A percentile compares a stretch with the other conserved stretches of the same genome.
These are phyloP conservation scores for Scopulariopsis brevicaulis DNA, from an alignment of 2,329 filamentous ascomycete genomes.

Conservation along the genomic window DNA sequence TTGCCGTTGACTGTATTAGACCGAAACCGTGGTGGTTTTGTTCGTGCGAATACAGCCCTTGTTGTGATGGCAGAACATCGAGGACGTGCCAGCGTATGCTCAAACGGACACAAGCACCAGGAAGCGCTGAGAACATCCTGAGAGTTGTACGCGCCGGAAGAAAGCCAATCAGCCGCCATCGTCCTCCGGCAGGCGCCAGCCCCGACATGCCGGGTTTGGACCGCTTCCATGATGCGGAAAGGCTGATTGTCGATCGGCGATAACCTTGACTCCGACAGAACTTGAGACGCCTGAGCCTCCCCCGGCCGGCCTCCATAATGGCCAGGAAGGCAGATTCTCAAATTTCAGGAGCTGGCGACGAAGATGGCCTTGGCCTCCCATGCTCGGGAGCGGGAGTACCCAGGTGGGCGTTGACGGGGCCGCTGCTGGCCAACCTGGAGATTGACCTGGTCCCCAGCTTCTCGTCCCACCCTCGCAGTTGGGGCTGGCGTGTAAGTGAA, in stretches of 20 bases:
- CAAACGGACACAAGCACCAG: not conserved
- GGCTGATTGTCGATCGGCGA: not conserved
- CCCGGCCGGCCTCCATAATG: not conserved
- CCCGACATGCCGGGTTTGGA: not conserved
- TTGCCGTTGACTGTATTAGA: no score
- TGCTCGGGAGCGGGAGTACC: not conserved
- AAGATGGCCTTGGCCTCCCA: not conserved
- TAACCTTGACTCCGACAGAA: not conserved
- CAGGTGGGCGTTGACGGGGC: no score
- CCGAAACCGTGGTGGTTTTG: no score
- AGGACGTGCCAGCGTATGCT: not conserved
- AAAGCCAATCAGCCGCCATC: not conserved
- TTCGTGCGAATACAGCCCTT: no score
- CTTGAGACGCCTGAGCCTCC: not conserved
- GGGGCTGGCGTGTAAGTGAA: not conserved
- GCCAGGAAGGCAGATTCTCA: not conserved
- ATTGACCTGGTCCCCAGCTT: not conserved
- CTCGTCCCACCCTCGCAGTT: not conserved
- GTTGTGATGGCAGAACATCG: not conserved
- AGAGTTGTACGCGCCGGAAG: not conserved
- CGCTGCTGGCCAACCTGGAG: not conserved
- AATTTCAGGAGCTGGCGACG: not conserved
- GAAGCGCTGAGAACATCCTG: not conserved
- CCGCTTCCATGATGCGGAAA: not conserved
- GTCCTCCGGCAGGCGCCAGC: not conserved